Base-by-base conservation (phyloP, 495 filamentous ascomycete species). In the Bacidia rubella region DNA sequence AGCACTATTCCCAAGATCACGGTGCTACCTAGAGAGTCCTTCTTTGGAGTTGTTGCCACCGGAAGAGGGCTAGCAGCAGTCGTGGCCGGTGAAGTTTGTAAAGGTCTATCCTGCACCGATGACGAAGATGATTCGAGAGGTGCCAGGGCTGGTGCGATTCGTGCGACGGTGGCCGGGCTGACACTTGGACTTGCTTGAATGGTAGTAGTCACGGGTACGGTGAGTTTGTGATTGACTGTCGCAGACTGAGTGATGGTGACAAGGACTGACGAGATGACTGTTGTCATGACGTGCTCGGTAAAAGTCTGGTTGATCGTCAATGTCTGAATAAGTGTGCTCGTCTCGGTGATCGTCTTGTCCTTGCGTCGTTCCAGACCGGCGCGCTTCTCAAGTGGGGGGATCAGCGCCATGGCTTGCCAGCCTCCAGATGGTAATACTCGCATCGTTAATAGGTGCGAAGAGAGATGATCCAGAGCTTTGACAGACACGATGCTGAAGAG, bases 311-410 rank as follows among this genome's bases (percentile, higher is more conserved):
- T 44, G 41, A 44, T 44, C 15, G 41, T 44, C 9, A 22, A 9
- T 9, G 41, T 44, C 41, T 44, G 15, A 44, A 9, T 44, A 22
- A 44, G 9, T 10, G 44, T 47, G 9, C 19, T 47, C 26, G 47
- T 50, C 32, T 35, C 47, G 25, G 15, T 32, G 47, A 50, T 26
- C 1, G 47, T 50, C 47, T 50, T 38, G 27, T 50, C 47, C 17
- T 50, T 50, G 17, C 47, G 44, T 15, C 44, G 44, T 22, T 47
- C 44, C 9, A 47, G 22, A 25, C 19, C n/a, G 3, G 17, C n/a
- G 17, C 44, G 44, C 20, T 47, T 47, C 24, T 25, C 44, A n/a
- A 47, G 1, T 4, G 44, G 19, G 9, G 44, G 22, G 20, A 26
- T 22, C n/a, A 24, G 11, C 20, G 24, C 22, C 44, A 47, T n/a